phyloP scores from a whole-genome alignment of 2,329 filamentous ascomycete species.

The Hawksworthiomyces lignivorus region DNA sequence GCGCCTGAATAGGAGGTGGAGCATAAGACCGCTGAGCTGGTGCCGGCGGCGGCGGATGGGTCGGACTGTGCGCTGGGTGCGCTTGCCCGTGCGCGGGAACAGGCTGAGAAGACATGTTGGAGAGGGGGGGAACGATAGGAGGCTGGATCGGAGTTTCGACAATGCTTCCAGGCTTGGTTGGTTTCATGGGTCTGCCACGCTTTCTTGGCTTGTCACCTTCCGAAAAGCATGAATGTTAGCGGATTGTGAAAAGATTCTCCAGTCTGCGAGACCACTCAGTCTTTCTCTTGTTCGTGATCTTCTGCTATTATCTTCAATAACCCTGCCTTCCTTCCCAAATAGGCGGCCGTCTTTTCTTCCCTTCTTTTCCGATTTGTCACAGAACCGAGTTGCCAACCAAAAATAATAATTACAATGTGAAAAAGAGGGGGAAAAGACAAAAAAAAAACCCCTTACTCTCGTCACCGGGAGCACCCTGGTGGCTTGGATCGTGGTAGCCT shows the following conservation, averaged over 20 bases:
- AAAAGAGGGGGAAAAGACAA: slow-evolving; percentile 15
- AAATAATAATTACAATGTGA: slow-evolving; percentile 20
- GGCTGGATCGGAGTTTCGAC: slow-evolving; percentile 45
- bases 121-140: slow-evolving; percentile 7
- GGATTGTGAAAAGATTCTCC: too few relatives aligned
- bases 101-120: slow-evolving; percentile 14
- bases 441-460: slow-evolving; percentile 54
- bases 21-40: slow-evolving; percentile 8
- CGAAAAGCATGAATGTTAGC: too few relatives aligned
- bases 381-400: too few relatives aligned
- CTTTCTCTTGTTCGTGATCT: background rate
- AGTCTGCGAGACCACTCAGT: too few relatives aligned
- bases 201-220: slow-evolving; percentile 46
- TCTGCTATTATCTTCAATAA: too few relatives aligned
- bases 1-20: slow-evolving; percentile 39
- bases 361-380: too few relatives aligned
- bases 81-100: slow-evolving; percentile 6
- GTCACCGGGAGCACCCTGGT: slow-evolving; percentile 53
- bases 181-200: slow-evolving; percentile 56
- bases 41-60: background rate
- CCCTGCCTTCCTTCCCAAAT: too few relatives aligned
- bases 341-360: too few relatives aligned
- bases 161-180: slow-evolving; percentile 40
- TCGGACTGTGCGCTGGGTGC: slow-evolving; percentile 9
- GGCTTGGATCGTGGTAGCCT: slow-evolving; percentile 47